Conservation (phyloP, 176 grass and related monocot species). For the Phyllostachys edulis region DNA sequence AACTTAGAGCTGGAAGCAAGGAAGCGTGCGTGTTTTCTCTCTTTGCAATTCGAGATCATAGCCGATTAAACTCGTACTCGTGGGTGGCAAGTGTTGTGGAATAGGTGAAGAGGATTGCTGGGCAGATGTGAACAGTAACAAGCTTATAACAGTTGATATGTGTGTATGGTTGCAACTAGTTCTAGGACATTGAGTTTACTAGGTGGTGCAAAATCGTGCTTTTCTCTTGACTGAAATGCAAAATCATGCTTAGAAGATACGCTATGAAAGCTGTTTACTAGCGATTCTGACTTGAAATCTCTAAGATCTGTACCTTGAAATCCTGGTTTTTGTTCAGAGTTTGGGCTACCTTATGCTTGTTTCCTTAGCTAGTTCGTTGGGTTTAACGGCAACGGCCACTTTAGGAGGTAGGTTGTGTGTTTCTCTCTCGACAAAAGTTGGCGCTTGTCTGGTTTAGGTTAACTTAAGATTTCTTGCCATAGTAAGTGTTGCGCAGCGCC, state of each 20-base stretch:
- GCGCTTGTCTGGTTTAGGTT: neutral
- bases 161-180: neutral
- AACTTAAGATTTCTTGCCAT: neutral
- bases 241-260: neutral
- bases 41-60: neutral
- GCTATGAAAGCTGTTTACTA: neutral
- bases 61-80: neutral
- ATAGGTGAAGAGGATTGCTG: neutral
- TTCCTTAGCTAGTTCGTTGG: neutral
- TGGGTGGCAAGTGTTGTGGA: neutral
- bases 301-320: neutral
- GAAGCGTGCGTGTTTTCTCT: neutral
- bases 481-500: no score
- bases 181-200: neutral
- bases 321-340: neutral
- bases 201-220: neutral
- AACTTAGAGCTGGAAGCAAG: neutral
- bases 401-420: neutral
- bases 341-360: neutral
- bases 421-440: neutral
- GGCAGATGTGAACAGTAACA: neutral
- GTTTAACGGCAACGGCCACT: neutral
- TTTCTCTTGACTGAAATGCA: neutral
- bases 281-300: neutral
- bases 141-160: neutral